Evolutionary conservation across 116 monocot species (phyloP).

Genomic region (Trichopus zeylanicus): DNA sequence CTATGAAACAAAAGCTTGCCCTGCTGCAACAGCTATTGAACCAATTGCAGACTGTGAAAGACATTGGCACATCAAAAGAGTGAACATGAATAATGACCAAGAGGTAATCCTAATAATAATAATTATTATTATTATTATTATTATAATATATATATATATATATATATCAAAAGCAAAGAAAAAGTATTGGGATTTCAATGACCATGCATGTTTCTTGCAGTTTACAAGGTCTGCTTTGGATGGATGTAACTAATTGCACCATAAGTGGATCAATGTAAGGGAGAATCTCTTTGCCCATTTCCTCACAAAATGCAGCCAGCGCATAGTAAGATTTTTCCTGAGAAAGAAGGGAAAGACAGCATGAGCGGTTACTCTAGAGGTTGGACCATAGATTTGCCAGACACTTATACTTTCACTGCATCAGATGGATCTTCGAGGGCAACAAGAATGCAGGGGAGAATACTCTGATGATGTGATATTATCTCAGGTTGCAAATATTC

Average conservation of each 20-base stretch:
- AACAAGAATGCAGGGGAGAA: slow-evolving; percentile 83
- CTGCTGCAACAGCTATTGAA: slow-evolving; percentile 81
- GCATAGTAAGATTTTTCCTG: slow-evolving; percentile 99
- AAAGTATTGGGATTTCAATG: neutral
- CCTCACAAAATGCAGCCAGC: slow-evolving; percentile 97
- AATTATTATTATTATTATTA: too few relatives aligned
- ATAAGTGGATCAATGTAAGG: slow-evolving; percentile 92
- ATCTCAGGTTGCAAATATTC: slow-evolving; percentile 94
- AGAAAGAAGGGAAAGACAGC: slow-evolving; percentile 8
- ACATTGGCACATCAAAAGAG: neutral
- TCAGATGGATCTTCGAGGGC: slow-evolving; percentile 88
- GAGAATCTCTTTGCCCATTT: slow-evolving; percentile 91
- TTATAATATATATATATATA: too few relatives aligned
- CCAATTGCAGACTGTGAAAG: slow-evolving; percentile 82
- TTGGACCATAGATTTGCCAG: neutral
- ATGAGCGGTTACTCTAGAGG: neutral
- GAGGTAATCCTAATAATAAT: neutral
- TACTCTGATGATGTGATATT: slow-evolving; percentile 60
- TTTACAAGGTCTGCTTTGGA: slow-evolving; percentile 60
- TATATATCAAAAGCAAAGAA: neutral
- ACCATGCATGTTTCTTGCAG: slow-evolving; percentile 98
- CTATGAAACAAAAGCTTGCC: slow-evolving; percentile 86
- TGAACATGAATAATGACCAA: neutral
- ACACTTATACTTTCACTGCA: slow-evolving; percentile 72
- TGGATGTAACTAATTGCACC: slow-evolving; percentile 51